A percentile compares a stretch with the other conserved stretches of the same genome.
phyloP scores from a whole-genome alignment of 176 grass and related monocot genomes.

The Sorghum bicolor region DNA sequence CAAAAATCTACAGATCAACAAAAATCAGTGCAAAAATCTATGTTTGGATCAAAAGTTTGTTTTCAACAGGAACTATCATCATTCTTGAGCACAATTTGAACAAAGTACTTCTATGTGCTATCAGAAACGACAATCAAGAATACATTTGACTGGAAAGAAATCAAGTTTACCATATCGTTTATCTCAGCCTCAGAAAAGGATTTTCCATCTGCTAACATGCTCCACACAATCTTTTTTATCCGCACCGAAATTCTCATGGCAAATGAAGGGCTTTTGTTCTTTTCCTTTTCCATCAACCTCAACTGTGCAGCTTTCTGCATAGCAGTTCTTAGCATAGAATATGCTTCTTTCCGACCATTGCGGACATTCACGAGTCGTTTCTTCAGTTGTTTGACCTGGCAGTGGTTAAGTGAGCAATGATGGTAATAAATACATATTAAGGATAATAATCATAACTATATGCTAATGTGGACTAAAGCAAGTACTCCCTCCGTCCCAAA shows the following conservation, averaged over 20 bases:
- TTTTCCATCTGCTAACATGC: constrained; percentile 97
- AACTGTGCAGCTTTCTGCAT: constrained; percentile 84
- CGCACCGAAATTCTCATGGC: constrained; percentile 83
- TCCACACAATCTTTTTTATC: constrained; percentile 85
- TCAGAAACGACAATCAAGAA: constrained; percentile 25
- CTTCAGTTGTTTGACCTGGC: constrained; percentile 76
- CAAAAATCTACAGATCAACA: constrained; percentile 74
- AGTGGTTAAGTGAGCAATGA: constrained; percentile 34
- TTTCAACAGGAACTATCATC: constrained; percentile 3
- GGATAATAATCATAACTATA: constrained; percentile 18
- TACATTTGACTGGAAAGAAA: constrained; percentile 30
- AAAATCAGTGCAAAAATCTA: constrained; percentile 32
- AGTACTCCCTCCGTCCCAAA: neutral
- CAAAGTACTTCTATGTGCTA: neutral
- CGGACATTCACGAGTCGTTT: constrained; percentile 56
- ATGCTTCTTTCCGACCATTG: constrained; percentile 73
- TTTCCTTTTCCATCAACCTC: constrained; percentile 90
- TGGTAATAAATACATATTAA: neutral
- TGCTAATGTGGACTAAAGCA: constrained; percentile 5
- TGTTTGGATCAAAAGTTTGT: constrained; percentile 11
- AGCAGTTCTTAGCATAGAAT: constrained; percentile 61
- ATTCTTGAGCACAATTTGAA: constrained; percentile 21
- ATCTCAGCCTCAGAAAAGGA: constrained; percentile 91
- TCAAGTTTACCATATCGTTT: constrained; percentile 78
- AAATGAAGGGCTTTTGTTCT: constrained; percentile 98